phyloP scores from a whole-genome alignment of 2,329 filamentous ascomycete genomes.

The Beauveria brongniartii region DNA sequence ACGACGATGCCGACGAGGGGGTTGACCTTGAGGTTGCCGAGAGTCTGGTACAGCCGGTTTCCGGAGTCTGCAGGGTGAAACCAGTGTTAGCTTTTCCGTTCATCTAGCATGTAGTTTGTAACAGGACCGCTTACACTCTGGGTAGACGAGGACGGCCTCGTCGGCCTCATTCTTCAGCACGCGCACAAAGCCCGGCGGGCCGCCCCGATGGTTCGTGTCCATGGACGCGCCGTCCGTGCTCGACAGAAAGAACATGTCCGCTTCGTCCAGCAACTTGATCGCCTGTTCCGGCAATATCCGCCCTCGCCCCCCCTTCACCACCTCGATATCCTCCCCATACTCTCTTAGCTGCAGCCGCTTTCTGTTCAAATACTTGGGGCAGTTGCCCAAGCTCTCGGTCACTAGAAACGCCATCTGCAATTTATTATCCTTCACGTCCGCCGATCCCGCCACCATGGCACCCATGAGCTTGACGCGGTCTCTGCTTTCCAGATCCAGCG shows the following conservation, averaged over 20 bases:
- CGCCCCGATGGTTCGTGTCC: constrained; percentile 80
- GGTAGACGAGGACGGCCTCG: constrained; percentile 55
- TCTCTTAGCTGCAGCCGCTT: constrained; percentile 47
- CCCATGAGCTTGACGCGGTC: constrained; percentile 70
- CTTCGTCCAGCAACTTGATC: constrained; percentile 48
- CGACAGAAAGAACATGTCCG: constrained; percentile 74
- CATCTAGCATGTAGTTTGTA: too few relatives aligned
- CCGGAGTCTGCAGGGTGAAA: constrained; percentile 47
- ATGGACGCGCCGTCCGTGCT: constrained; percentile 59
- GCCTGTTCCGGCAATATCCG: constrained; percentile 44
- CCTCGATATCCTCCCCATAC: constrained; percentile 37
- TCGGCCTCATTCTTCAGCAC: constrained; percentile 48
- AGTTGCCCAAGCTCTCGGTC: constrained; percentile 69
- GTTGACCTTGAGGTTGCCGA: constrained; percentile 65
- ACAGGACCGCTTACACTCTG: constrained; percentile 49
- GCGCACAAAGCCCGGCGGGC: constrained; percentile 64
- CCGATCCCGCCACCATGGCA: constrained; percentile 55
- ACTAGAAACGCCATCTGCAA: constrained; percentile 58
- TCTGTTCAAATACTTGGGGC: constrained; percentile 79
- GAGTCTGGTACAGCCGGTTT: constrained; percentile 74
- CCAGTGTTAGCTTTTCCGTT: not conserved
- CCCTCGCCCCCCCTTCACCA: constrained; percentile 30
- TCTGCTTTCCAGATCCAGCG: constrained; percentile 44
- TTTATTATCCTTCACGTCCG: constrained; percentile 31
- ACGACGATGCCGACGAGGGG: constrained; percentile 63